A percentile compares a stretch with the other conserved stretches of the same genome.
Evolutionary conservation across 768 basidiomycete genomes (phyloP).

Genomic region (Megacollybia marginata): DNA sequence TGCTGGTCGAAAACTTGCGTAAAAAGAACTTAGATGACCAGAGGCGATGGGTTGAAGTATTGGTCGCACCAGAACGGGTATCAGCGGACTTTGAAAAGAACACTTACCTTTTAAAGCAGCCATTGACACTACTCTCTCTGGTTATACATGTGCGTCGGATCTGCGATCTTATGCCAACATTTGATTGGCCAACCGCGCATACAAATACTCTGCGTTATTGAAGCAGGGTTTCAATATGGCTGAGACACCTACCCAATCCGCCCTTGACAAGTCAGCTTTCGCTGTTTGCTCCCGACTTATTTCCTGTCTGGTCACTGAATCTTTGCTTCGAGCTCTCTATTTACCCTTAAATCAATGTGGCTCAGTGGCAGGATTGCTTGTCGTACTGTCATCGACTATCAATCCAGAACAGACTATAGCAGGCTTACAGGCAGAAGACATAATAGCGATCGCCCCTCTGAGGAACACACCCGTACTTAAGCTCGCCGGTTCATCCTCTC

Average conservation of each 20-base stretch:
- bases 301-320: constrained; percentile 43
- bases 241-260: neutral
- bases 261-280: constrained; percentile 23
- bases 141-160: too few species aligned
- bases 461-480: constrained; percentile 37
- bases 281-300: constrained; percentile 41
- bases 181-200: neutral
- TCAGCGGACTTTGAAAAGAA: too few species aligned
- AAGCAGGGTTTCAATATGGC: neutral
- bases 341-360: constrained; percentile 18
- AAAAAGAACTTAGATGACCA: neutral
- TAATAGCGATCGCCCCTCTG: constrained; percentile 42
- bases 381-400: constrained; percentile 30
- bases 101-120: too few species aligned
- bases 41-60: too few species aligned
- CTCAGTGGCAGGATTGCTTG: constrained; percentile 24
- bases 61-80: too few species aligned
- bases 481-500: constrained; percentile 2
- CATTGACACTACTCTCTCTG: too few species aligned
- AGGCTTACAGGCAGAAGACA: constrained; percentile 29
- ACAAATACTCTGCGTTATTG: neutral
- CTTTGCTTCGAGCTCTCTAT: constrained; percentile 36
- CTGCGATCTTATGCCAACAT: too few species aligned
- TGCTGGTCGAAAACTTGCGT: neutral
- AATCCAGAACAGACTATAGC: constrained; percentile 24